These are phyloP conservation scores for Mycosphaerelloides madeirae DNA, from an alignment of 2,329 filamentous ascomycete species.

Conservation along the genomic window DNA sequence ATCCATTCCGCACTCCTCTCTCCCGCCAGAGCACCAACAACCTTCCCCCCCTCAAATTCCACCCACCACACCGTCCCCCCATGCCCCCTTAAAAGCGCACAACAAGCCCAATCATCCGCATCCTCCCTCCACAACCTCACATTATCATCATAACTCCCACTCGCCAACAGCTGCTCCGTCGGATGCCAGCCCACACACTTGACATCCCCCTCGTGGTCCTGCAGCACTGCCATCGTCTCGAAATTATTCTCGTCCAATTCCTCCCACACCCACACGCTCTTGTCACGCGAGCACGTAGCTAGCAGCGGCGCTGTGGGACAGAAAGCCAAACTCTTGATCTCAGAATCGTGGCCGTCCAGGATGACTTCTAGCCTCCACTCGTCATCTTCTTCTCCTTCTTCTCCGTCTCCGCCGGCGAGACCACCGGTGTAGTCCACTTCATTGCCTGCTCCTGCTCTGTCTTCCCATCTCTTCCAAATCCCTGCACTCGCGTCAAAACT, in stretches of 20 bases:
- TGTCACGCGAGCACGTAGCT: conserved; percentile 87
- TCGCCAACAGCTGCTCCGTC: conserved; percentile 71
- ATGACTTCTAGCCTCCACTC: conserved; percentile 93
- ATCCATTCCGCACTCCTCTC: conserved; percentile 35
- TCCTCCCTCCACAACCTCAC: conserved; percentile 87
- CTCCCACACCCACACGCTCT: conserved; percentile 98
- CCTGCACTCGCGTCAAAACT: conserved; percentile 92
- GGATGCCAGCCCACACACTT: conserved; percentile 93
- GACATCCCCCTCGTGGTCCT: conserved; percentile 92
- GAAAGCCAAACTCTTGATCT: conserved; percentile 79
- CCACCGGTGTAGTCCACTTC: conserved; percentile 34
- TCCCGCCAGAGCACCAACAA: conserved; percentile 21
- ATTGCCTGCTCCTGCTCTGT: conserved; percentile 31
- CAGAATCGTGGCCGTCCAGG: conserved; percentile 89
- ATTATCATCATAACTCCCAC: conserved; percentile 90
- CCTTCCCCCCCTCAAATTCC: conserved; percentile 55
- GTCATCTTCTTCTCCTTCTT: conserved; percentile 53
- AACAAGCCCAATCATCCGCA: conserved; percentile 88
- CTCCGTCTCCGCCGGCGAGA: conserved; percentile 25
- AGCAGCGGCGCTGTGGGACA: conserved; percentile 70
- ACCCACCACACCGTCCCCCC: conserved; percentile 84
- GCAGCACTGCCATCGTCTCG: conserved; percentile 91
- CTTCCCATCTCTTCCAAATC: conserved; percentile 61
- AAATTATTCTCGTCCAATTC: conserved; percentile 93
- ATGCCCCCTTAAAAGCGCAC: conserved; percentile 75